Base-by-base conservation (phyloP, 2,329 filamentous ascomycete genomes). In the Monilinia fructigena region DNA sequence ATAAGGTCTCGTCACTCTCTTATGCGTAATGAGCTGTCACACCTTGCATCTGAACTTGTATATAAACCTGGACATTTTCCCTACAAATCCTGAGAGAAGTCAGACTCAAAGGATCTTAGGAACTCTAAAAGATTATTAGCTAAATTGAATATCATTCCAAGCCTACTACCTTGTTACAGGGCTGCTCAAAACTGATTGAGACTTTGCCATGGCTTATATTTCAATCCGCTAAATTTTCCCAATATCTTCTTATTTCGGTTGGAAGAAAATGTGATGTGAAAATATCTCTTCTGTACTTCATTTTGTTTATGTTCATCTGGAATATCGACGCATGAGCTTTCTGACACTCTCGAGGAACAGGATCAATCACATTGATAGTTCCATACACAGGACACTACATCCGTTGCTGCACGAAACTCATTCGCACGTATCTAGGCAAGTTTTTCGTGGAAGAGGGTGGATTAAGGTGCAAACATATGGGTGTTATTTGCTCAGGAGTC, bases 191-290 rank as follows among this genome's bases (percentile, higher is more conserved):
- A 70, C 69, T 23, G 69, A 26, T 26, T 16, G n/a, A 42, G 56
- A 48, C 10, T 47, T 45, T 11, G n/a, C 26, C 26, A 26, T 35
- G 3, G 60, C 66, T 42, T 42, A 75, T 70, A 68, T 89, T 89
- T 45, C 87, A 80, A 69, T 88, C 85, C 1, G 85, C 86, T 1
- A 89, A 85, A 72, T 88, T 86, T 73, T 89, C 87, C n/a, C 83
- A 86, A 70, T 86, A 88, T 60, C 84, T 81, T 54, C 80, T 79
- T 0, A 78, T 77, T 1, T 85, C 85, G 0, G 82, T 73, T 0
- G 85, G 84, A 65, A 80, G 75, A 3, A 86, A 71, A 20, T 84
- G 79, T 12, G 70, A 78, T 77, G 58, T 77, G 76, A 80, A 35
- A 26, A 78, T 77, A 50, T 79, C 78, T 54, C 56, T 58, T 20